Conservation (phyloP, 768 basidiomycete genomes). For the Trametes punicea region DNA sequence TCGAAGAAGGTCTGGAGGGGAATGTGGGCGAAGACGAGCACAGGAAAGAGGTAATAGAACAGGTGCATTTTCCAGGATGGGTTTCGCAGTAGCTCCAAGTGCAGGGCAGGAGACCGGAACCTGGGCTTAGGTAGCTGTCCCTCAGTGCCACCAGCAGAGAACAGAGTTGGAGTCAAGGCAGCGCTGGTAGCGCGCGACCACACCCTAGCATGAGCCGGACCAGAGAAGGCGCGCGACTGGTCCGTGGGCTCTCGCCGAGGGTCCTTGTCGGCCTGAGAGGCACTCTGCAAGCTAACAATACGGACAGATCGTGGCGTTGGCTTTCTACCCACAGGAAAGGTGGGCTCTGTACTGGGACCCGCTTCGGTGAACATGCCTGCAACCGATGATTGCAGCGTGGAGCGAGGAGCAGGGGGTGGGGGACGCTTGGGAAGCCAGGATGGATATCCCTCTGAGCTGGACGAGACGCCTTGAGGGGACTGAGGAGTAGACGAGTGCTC, state of each 20-base stretch:
- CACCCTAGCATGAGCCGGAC: slow-evolving; percentile 40
- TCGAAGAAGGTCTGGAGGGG: slow-evolving; percentile 83
- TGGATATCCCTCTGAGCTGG: slow-evolving; percentile 66
- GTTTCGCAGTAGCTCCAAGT: slow-evolving; percentile 63
- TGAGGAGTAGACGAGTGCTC: slow-evolving; percentile 25
- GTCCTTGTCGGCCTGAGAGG: slow-evolving; percentile 38
- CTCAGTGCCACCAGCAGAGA: slow-evolving; percentile 34
- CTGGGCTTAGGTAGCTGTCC: slow-evolving; percentile 49
- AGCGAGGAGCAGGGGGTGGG: slow-evolving; percentile 69
- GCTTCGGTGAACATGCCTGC: slow-evolving; percentile 36
- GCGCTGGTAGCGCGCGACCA: slow-evolving; percentile 59
- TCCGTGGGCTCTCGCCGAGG: slow-evolving; percentile 47
- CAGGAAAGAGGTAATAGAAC: slow-evolving; percentile 68
- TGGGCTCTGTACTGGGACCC: slow-evolving; percentile 31
- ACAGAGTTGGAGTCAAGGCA: slow-evolving; percentile 41
- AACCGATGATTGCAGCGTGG: slow-evolving; percentile 60
- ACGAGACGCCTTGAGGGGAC: slow-evolving; percentile 27
- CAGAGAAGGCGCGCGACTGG: slow-evolving; percentile 38
- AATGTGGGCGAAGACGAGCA: slow-evolving; percentile 69
- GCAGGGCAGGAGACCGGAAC: slow-evolving; percentile 65
- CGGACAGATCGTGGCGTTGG: slow-evolving; percentile 80
- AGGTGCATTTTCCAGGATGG: slow-evolving; percentile 52
- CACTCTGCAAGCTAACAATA: slow-evolving; percentile 68
- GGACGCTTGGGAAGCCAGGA: slow-evolving; percentile 83
- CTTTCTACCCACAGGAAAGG: slow-evolving; percentile 58